Base-by-base conservation (phyloP, 2,329 filamentous ascomycete species). In the Fusarium fujikuroi region DNA sequence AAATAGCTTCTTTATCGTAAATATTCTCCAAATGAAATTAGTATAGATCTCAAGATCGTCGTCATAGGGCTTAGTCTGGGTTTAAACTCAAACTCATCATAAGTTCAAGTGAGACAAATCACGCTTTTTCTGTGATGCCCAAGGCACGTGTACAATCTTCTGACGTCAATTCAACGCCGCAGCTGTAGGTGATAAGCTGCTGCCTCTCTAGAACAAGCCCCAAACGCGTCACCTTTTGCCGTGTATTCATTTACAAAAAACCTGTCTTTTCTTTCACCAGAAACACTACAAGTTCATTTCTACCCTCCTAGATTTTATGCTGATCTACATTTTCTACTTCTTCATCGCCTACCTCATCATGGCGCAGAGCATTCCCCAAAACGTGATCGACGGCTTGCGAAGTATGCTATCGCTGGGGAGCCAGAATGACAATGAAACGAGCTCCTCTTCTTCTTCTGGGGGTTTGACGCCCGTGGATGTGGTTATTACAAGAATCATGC, bases 391-490 rank as follows among this genome's bases (percentile, higher is more conserved):
- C 7, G 65, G 65, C 19, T 44, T 79, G 14, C 70, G 69, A 37
- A 64, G n/a, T 5, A 68, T 68, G 65, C 36, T 75, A 9, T 39
- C 61, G 25, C 16, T 40, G 25, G 61, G 63, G 3, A n/a, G 21
- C 2, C 61, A 30, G 28, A 40, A 52, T 19, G 53, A 63, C 23
- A 57, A 63, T n/a, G 63, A 54, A 28, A 37, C 34, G 10, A 36
- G 43, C 2, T 34, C 23, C 10, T 44, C 34, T 7, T 57, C 74
- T 39, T 60, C 60, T 18, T 19, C 43, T 16, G 79, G 75, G 63
- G 72, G 81, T 19, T 86, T 88, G 2, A 82, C 79, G 1, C 78
- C 85, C 8, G 78, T 82, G 44, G 88, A 92, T 76, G 85, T 91
- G 3, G 69, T 85, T 6, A 78, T 86, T 2, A 84, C 86, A 16